Evolutionary conservation across 306 rosid genomes (phyloP).

Genomic region (Astragalus glycyphyllos): DNA sequence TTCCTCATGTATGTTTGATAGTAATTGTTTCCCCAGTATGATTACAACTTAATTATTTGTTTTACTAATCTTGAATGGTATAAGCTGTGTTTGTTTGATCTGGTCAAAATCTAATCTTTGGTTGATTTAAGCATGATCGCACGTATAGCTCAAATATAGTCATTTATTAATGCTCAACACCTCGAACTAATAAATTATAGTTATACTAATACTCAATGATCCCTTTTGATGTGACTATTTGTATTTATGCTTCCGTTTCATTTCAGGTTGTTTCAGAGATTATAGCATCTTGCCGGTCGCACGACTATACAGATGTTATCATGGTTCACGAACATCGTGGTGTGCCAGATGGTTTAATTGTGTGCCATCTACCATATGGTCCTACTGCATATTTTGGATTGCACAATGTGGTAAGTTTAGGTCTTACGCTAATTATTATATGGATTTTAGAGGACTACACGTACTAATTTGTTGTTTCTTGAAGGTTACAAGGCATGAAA

Average conservation of each 20-base stretch:
- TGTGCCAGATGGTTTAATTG: conserved; percentile 87
- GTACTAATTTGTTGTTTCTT: conserved; percentile 43
- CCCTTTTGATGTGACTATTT: not conserved
- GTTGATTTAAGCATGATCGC: conserved; percentile 20
- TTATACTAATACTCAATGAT: not conserved
- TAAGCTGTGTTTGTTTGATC: not conserved
- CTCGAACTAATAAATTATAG: conserved; percentile 10
- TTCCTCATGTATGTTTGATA: not conserved
- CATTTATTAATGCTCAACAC: not conserved
- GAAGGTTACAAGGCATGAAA: conserved; percentile 92
- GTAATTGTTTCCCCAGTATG: conserved; percentile 12
- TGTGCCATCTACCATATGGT: conserved; percentile 88
- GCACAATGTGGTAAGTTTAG: conserved; percentile 76
- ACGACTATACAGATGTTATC: conserved; percentile 84
- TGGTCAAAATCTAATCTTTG: conserved; percentile 25
- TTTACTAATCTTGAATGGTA: conserved; percentile 1
- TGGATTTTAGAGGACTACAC: conserved; percentile 16
- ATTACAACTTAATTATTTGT: not conserved
- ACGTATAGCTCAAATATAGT: conserved; percentile 18
- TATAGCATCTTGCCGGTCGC: conserved; percentile 85
- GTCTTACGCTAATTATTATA: conserved; percentile 15
- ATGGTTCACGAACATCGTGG: conserved; percentile 97
- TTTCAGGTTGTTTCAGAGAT: conserved; percentile 88
- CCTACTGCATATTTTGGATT: conserved; percentile 96
- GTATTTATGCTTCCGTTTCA: conserved; percentile 1